phyloP scores from a whole-genome alignment of 2,329 filamentous ascomycete genomes.

The Fusarium sp. region DNA sequence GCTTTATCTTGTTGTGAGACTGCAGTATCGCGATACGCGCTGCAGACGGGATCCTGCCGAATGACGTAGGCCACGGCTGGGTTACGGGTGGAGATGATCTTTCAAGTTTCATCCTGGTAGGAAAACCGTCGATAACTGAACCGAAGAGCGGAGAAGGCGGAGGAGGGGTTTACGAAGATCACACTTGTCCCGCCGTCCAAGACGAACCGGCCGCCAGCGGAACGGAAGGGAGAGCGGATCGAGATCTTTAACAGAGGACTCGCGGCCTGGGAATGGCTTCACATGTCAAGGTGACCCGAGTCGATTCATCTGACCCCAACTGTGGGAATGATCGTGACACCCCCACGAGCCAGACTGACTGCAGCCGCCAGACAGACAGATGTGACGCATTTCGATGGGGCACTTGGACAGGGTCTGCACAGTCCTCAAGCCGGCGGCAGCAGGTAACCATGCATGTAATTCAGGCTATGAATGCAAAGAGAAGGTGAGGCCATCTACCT shows the following conservation, averaged over 20 bases:
- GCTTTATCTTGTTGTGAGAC: slow-evolving; percentile 9
- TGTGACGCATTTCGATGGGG: background rate
- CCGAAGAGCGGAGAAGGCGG: background rate
- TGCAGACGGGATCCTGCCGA: slow-evolving; percentile 29
- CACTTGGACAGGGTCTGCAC: background rate
- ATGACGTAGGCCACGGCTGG: slow-evolving; percentile 42
- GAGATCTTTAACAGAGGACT: slow-evolving; percentile 20
- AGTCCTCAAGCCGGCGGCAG: background rate
- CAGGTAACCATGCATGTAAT: background rate
- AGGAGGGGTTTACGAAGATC: background rate
- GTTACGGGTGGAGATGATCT: slow-evolving; percentile 18
- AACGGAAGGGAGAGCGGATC: slow-evolving; percentile 14
- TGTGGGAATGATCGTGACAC: slow-evolving; percentile 3
- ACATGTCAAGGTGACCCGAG: slow-evolving; percentile 14
- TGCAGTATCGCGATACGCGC: slow-evolving; percentile 36
- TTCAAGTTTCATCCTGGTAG: background rate
- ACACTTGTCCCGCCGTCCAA: background rate
- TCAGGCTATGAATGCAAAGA: background rate
- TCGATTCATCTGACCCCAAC: slow-evolving; percentile 2
- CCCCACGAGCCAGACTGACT: slow-evolving; percentile 6
- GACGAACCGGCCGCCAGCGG: background rate
- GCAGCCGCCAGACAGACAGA: background rate
- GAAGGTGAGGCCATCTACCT: background rate
- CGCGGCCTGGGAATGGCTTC: slow-evolving; percentile 22
- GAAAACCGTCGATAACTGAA: background rate